These are phyloP conservation scores for Aspergillus piperis DNA, from an alignment of 2,329 filamentous ascomycete genomes.

Conservation along the genomic window DNA sequence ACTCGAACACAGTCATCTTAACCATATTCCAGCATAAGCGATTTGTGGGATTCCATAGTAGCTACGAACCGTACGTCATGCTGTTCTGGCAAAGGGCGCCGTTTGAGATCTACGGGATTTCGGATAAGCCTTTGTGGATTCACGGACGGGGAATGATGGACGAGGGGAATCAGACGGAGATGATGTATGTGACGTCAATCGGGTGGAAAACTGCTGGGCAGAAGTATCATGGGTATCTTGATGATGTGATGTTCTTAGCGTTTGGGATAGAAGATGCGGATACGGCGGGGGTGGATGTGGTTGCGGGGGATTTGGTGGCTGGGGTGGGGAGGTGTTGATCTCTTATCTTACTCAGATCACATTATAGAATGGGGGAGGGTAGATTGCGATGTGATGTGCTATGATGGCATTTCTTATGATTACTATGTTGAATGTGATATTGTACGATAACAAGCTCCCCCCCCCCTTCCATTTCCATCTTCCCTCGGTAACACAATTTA, in stretches of 20 bases:
- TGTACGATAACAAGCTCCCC: neutral
- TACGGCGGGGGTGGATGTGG: constrained; percentile 54
- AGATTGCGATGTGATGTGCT: too few species aligned
- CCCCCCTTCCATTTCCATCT: too few species aligned
- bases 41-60: constrained; percentile 50
- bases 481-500: too few species aligned
- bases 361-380: too few species aligned
- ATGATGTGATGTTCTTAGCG: constrained; percentile 57
- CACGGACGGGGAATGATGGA: constrained; percentile 47
- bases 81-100: constrained; percentile 52
- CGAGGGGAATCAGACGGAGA: constrained; percentile 47
- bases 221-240: constrained; percentile 58
- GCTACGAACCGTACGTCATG: constrained; percentile 60
- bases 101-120: constrained; percentile 55
- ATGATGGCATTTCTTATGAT: neutral
- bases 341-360: too few species aligned
- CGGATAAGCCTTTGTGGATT: constrained; percentile 57
- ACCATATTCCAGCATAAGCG: constrained; percentile 59
- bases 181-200: constrained; percentile 61
- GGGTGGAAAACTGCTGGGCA: constrained; percentile 54
- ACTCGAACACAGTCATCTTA: constrained; percentile 57
- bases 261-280: constrained; percentile 60
- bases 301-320: constrained; percentile 51
- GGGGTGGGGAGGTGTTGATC: constrained; percentile 36
- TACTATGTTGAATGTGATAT: neutral